These are phyloP conservation scores for Geoglossum cookeanum DNA, from an alignment of 2,329 filamentous ascomycete genomes.

Conservation along the genomic window DNA sequence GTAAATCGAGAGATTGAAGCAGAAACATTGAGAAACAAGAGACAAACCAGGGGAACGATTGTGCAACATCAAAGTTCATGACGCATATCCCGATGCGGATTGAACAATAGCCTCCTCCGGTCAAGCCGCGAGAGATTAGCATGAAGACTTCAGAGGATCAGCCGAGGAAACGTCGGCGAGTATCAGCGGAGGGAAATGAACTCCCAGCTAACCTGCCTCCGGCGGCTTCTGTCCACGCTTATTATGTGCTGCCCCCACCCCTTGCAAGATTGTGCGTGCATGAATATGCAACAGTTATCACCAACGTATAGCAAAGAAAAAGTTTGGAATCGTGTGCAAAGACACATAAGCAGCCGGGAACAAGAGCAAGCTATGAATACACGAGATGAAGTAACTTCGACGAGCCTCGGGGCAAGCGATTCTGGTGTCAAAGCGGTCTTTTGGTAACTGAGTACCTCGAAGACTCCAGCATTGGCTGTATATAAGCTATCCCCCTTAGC, in stretches of 20 bases:
- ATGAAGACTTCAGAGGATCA: not conserved
- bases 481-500: not conserved
- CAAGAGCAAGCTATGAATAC: not conserved
- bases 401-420: not conserved
- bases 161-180: not conserved
- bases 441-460: not conserved
- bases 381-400: not conserved
- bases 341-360: not conserved
- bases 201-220: not conserved
- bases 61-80: not conserved
- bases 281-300: not conserved
- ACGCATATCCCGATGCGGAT: not conserved
- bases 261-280: not conserved
- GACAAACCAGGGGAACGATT: not conserved
- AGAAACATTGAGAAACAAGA: not conserved
- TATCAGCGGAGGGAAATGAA: not conserved
- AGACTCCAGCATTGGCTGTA: not conserved
- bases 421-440: not conserved
- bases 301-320: not conserved
- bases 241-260: not conserved
- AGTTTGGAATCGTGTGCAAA: not conserved
- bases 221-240: not conserved
- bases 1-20: not conserved
- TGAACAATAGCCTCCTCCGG: not conserved
- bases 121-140: not conserved